Evolutionary conservation across 208 protist species (phyloP).

Genomic region (Perkinsela sp.): DNA sequence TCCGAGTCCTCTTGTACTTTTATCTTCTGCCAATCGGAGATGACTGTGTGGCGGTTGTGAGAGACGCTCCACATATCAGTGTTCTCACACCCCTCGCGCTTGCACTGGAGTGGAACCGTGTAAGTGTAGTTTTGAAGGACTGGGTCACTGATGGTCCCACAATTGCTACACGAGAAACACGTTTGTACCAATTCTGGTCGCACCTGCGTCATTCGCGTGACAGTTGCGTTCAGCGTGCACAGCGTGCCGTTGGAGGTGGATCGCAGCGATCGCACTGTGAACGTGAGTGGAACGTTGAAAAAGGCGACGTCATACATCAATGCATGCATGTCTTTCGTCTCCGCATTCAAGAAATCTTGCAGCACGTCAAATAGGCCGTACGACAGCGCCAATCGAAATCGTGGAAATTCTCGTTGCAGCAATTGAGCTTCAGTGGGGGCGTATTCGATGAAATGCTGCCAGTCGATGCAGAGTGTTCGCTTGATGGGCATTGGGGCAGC

Average conservation of each 20-base stretch:
- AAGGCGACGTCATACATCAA: constrained; percentile 21
- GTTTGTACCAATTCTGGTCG: constrained; percentile 87
- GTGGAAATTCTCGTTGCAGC: neutral
- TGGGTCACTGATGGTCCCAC: constrained; percentile 38
- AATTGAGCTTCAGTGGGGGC: neutral
- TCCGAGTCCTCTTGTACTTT: constrained; percentile 80
- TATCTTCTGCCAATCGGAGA: constrained; percentile 95
- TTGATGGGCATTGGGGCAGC: neutral
- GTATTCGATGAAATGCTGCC: neutral
- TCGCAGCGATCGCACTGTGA: constrained; percentile 73
- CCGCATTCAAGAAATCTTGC: neutral
- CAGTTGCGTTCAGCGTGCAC: constrained; percentile 76
- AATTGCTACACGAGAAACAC: constrained; percentile 85
- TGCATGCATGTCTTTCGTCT: neutral
- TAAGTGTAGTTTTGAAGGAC: constrained; percentile 95
- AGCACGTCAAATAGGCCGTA: neutral
- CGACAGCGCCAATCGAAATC: neutral
- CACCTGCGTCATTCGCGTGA: constrained; percentile 92
- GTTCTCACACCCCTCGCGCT: constrained; percentile 66
- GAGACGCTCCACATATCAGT: constrained; percentile 53
- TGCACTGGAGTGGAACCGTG: constrained; percentile 73
- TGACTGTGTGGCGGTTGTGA: constrained; percentile 46
- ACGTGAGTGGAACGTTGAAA: constrained; percentile 28
- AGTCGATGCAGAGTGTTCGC: neutral
- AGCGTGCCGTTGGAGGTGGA: constrained; percentile 74